Percentiles rank a stretch among this genome's conserved stretches.
These are phyloP conservation scores for Grigorovia yakushimaensis DNA, from an alignment of 805 yeast genomes.

Conservation along the genomic window DNA sequence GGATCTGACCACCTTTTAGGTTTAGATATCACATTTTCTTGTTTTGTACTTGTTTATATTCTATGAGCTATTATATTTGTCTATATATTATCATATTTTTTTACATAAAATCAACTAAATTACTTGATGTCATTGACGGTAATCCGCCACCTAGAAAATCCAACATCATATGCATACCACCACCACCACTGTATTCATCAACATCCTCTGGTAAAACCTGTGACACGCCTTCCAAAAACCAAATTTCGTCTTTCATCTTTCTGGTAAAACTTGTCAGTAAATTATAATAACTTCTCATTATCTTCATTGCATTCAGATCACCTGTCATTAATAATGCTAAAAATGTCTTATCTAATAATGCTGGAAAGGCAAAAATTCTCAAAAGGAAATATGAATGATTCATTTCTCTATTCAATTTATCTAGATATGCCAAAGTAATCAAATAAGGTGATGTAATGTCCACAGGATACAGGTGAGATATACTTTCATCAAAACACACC, in stretches of 20 bases:
- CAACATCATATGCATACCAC: constrained; percentile 88
- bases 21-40: no score
- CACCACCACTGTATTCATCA: constrained; percentile 83
- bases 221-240: constrained; percentile 91
- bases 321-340: constrained; percentile 72
- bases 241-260: constrained; percentile 80
- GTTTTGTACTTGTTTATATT: no score
- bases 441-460: constrained; percentile 75
- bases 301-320: constrained; percentile 79
- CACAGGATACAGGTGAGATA: constrained; percentile 80
- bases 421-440: constrained; percentile 78
- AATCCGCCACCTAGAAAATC: constrained; percentile 70
- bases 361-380: constrained; percentile 87
- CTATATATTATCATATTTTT: background rate
- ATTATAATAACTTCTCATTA: constrained; percentile 81
- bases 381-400: constrained; percentile 78
- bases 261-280: constrained; percentile 71
- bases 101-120: constrained; percentile 25
- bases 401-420: constrained; percentile 71
- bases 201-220: constrained; percentile 85
- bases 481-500: constrained; percentile 77
- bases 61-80: no score
- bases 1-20: no score
- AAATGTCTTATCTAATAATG: constrained; percentile 73
- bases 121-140: constrained; percentile 39